Conservation (phyloP, 1,139 yeast species). For the Saccharomyces pastorianus region DNA sequence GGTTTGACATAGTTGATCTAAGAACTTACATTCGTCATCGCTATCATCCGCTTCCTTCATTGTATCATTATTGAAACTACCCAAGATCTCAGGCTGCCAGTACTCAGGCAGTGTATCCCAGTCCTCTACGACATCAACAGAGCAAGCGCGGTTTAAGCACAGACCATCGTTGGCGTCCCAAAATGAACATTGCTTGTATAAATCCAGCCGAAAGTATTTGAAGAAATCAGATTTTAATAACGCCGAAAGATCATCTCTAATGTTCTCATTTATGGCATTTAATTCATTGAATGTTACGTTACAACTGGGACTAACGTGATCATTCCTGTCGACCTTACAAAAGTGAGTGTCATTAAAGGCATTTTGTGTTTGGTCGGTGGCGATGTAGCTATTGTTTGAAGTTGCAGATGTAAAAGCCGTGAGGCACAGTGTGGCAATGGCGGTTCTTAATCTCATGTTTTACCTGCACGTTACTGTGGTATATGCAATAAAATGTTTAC, state of each 20-base stretch:
- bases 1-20: constrained; percentile 27
- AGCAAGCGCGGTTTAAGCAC: constrained; percentile 91
- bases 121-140: constrained; percentile 66
- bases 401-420: background rate
- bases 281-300: constrained; percentile 49
- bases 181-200: constrained; percentile 82
- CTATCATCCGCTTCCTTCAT: constrained; percentile 29
- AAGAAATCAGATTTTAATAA: constrained; percentile 69
- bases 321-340: constrained; percentile 32
- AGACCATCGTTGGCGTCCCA: constrained; percentile 71
- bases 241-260: constrained; percentile 47
- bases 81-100: constrained; percentile 68
- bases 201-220: constrained; percentile 76
- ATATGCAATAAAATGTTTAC: background rate
- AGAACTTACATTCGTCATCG: constrained; percentile 30
- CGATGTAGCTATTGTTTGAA: background rate
- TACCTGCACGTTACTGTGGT: background rate
- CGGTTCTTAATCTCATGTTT: background rate
- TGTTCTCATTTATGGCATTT: constrained; percentile 41
- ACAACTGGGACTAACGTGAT: constrained; percentile 34
- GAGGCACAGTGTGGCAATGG: background rate
- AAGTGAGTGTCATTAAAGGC: constrained; percentile 20
- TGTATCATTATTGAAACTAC: constrained; percentile 45
- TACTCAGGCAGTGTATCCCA: constrained; percentile 66
- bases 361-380: background rate